Base-by-base conservation (phyloP, 495 filamentous ascomycete species). In the Penicillium subrubescens region DNA sequence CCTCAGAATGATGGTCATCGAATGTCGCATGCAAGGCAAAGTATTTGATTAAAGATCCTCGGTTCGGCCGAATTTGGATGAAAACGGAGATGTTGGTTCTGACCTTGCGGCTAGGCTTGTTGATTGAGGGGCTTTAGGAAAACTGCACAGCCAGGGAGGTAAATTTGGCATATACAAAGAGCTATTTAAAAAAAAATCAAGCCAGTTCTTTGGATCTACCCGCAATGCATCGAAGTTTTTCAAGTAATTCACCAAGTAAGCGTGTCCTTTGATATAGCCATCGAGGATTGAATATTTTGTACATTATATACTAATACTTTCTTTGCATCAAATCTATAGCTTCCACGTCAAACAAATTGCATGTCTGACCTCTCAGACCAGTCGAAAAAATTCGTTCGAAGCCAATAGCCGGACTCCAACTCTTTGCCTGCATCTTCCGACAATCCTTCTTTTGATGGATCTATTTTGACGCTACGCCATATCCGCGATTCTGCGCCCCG, bases 381-480 rank as follows among this genome's bases (percentile, higher is more conserved):
- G 6, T 44, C 41, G 19, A 44, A 19, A 5, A 44, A 44, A 17
- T 44, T 44, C 19, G 41, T 8, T 44, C 41, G 41, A 44, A 44
- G 1, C 15, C 41, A 44, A 19, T 44, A 44, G 15, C 41, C 41
- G 5, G 17, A 19, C 5, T 19, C 5, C 5, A 5, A n/a, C n/a
- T 44, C n/a, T 5, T 19, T 12, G n/a, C 1, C n/a, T 44, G 41
- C 3, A 5, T 19, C 0, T 12, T 19, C 12, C 41, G 17, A 19
- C 6, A 7, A n/a, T 19, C n/a, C 17, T 12, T 44, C 41, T 0
- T 44, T 19, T 8, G n/a, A 12, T 44, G 41, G 5, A 52, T 17
- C n/a, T 17, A 52, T 25, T 43, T 37, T 33, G 21, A 57, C 34
- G 17, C 54, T 57, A 2, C 54, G 54, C 54, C 54, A 57, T 27